Conservation (phyloP, 1,139 yeast species). For the Sugiyamaella grinbergsii region DNA sequence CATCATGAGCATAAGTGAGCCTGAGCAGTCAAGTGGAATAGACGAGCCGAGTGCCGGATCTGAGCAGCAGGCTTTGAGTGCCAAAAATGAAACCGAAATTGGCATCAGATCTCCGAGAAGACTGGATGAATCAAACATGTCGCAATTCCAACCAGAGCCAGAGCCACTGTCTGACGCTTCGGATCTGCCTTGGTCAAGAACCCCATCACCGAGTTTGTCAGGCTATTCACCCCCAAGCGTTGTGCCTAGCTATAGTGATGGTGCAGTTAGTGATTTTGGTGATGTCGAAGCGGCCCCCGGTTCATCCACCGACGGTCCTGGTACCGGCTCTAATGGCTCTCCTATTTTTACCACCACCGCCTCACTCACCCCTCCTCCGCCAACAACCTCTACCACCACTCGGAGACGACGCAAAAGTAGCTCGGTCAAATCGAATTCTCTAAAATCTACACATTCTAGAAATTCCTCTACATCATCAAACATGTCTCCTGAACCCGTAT, state of each 20-base stretch:
- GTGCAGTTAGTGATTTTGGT: not conserved
- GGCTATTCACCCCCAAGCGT: not conserved
- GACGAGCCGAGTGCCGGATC: not conserved
- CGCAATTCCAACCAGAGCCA: no score
- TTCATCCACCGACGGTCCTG: not conserved
- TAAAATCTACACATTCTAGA: slow-evolving; percentile 7
- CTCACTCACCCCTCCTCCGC: slow-evolving; percentile 1
- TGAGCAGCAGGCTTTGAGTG: no score
- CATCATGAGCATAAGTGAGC: slow-evolving; percentile 1
- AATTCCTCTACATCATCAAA: slow-evolving; percentile 6
- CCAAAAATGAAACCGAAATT: no score
- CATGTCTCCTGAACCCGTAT: slow-evolving; percentile 7
- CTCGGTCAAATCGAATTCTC: not conserved
- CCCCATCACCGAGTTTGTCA: not conserved
- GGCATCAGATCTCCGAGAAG: not conserved
- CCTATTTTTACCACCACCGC: not conserved
- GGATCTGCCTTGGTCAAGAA: not conserved
- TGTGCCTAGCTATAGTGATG: not conserved
- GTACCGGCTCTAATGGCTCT: not conserved
- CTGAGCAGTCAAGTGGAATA: not conserved
- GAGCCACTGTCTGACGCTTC: no score
- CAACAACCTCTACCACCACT: slow-evolving; percentile 4
- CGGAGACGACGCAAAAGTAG: slow-evolving; percentile 14
- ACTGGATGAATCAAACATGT: no score
- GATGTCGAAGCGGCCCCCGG: not conserved